A percentile compares a stretch with the other conserved stretches of the same genome.
phyloP scores from a whole-genome alignment of 1,139 yeast genomes.

The Scheffersomyces cryptocercus region DNA sequence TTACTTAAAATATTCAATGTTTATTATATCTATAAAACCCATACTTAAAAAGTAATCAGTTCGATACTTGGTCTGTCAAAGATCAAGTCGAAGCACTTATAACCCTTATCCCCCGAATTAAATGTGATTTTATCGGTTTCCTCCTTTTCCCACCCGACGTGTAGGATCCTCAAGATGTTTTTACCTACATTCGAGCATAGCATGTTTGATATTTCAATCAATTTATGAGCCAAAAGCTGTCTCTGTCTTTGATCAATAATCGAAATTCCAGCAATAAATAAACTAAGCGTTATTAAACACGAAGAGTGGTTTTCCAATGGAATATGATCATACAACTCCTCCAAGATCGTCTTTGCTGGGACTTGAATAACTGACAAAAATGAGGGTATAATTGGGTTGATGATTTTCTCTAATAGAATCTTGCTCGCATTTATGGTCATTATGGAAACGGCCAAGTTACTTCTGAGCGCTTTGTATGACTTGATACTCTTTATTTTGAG shows the following conservation, averaged over 20 bases:
- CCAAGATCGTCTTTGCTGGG: slow-evolving; percentile 20
- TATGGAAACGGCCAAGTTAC: slow-evolving; percentile 15
- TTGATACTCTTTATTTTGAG: slow-evolving; percentile 2
- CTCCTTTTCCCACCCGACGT: slow-evolving; percentile 13
- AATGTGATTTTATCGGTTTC: slow-evolving; percentile 6
- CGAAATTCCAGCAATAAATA: slow-evolving; percentile 30
- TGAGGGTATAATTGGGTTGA: slow-evolving; percentile 20
- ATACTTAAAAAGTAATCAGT: slow-evolving; percentile 11
- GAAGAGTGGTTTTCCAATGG: slow-evolving; percentile 16
- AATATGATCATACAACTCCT: slow-evolving; percentile 15
- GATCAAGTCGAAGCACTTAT: slow-evolving; percentile 14
- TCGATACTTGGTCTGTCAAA: slow-evolving; percentile 14
- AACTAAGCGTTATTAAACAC: slow-evolving; percentile 18
- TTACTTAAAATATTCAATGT: too few relatives aligned
- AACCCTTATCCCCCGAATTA: slow-evolving; percentile 12
- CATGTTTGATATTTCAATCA: slow-evolving; percentile 8
- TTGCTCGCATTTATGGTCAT: slow-evolving; percentile 11
- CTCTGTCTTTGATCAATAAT: slow-evolving; percentile 19
- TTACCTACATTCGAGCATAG: slow-evolving; percentile 12
- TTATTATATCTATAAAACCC: background rate
- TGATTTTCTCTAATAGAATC: slow-evolving; percentile 19
- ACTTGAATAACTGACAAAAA: slow-evolving; percentile 22
- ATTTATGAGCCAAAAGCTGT: slow-evolving; percentile 19
- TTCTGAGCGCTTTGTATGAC: slow-evolving; percentile 10
- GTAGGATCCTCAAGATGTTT: slow-evolving; percentile 9